Conservation (phyloP, 2,329 filamentous ascomycete genomes). For the Epichloe brachyelytri region DNA sequence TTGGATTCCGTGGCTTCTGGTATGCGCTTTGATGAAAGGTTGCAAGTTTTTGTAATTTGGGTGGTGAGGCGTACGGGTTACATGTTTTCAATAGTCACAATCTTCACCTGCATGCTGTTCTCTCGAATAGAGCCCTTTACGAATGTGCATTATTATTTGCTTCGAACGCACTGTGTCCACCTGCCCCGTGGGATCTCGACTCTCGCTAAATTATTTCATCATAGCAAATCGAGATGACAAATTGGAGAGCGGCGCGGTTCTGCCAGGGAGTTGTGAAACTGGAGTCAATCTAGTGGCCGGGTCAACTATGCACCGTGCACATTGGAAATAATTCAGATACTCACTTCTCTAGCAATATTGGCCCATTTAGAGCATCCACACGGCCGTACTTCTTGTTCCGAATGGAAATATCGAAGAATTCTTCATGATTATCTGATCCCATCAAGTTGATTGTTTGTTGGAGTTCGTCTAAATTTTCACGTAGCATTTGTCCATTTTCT, state of each 20-base stretch:
- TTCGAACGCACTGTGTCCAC: background rate
- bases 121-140: background rate
- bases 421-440: conserved; percentile 80
- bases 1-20: background rate
- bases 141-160: background rate
- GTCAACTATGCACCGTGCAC: conserved; percentile 12
- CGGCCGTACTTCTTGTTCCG: conserved; percentile 88
- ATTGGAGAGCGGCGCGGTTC: conserved; percentile 52
- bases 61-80: conserved; percentile 10
- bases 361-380: conserved; percentile 83
- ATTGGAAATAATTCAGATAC: conserved; percentile 10
- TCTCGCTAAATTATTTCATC: conserved; percentile 20
- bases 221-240: conserved; percentile 67
- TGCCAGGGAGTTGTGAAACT: conserved; percentile 43
- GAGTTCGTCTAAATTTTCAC: conserved; percentile 82
- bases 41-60: background rate
- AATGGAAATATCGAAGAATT: conserved; percentile 87
- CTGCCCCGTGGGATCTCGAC: background rate
- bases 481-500: conserved; percentile 71
- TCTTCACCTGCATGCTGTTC: background rate
- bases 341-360: conserved; percentile 83
- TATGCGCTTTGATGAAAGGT: background rate
- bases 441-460: conserved; percentile 86
- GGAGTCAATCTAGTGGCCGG: conserved; percentile 43
- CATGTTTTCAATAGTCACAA: background rate